A percentile compares a stretch with the other conserved stretches of the same genome.
Conservation (phyloP, 768 basidiomycete genomes). For the Lactarius sp. region DNA sequence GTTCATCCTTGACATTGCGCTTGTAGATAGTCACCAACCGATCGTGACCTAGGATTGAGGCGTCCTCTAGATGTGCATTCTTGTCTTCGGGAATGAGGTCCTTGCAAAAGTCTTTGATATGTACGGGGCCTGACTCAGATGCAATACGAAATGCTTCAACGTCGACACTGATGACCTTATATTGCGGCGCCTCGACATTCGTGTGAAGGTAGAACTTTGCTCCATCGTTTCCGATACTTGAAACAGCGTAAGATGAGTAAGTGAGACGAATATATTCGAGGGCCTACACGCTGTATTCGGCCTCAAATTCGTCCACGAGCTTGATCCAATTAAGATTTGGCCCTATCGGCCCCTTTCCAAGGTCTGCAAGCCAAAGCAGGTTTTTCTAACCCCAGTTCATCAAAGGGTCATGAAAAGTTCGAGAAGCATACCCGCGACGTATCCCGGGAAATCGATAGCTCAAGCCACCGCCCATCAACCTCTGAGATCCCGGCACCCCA, state of each 20-base stretch:
- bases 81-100: slow-evolving; percentile 68
- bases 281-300: slow-evolving; percentile 59
- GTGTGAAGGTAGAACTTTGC: slow-evolving; percentile 59
- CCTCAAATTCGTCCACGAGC: slow-evolving; percentile 61
- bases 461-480: slow-evolving; percentile 58
- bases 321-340: slow-evolving; percentile 69
- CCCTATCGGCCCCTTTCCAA: slow-evolving; percentile 54
- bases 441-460: slow-evolving; percentile 52
- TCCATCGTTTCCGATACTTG: slow-evolving; percentile 61
- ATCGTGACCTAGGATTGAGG: slow-evolving; percentile 47
- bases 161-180: slow-evolving; percentile 64
- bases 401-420: not conserved
- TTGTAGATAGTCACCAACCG: slow-evolving; percentile 62
- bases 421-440: slow-evolving; percentile 48
- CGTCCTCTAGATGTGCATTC: slow-evolving; percentile 53
- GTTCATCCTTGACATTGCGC: slow-evolving; percentile 75
- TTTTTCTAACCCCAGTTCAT: slow-evolving; percentile 49
- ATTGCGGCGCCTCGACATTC: slow-evolving; percentile 58
- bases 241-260: not conserved
- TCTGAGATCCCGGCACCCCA: slow-evolving; percentile 53
- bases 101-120: slow-evolving; percentile 39
- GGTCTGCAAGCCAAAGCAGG: slow-evolving; percentile 66
- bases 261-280: not conserved
- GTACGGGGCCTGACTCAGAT: slow-evolving; percentile 15
- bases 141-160: slow-evolving; percentile 37